These are phyloP conservation scores for Alternaria dauci DNA, from an alignment of 2,329 filamentous ascomycete genomes.

Conservation along the genomic window DNA sequence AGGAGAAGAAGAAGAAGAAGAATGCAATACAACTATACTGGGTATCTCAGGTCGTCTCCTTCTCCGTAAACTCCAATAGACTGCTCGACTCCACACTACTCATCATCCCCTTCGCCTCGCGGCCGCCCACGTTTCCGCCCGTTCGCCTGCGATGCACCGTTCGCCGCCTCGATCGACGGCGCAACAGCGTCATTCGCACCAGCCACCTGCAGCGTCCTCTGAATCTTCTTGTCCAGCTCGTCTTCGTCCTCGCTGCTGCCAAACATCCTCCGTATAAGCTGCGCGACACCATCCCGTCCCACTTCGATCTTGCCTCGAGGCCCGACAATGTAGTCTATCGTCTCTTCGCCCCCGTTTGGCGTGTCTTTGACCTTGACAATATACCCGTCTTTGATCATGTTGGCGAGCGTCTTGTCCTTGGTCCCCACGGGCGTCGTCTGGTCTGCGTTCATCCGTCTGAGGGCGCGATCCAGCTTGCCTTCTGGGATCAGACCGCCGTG, in stretches of 20 bases:
- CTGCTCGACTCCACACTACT: neutral
- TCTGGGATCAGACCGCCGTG: conserved; percentile 77
- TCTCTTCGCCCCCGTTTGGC: conserved; percentile 76
- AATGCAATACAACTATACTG: conserved; percentile 3
- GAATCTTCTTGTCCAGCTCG: conserved; percentile 45
- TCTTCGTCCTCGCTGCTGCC: conserved; percentile 44
- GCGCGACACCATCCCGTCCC: conserved; percentile 76
- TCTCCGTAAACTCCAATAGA: neutral
- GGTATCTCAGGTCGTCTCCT: neutral
- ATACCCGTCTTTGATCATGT: conserved; percentile 84
- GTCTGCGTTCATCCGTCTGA: conserved; percentile 78
- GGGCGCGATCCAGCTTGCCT: conserved; percentile 77
- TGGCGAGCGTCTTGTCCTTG: conserved; percentile 77
- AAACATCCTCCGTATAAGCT: conserved; percentile 63
- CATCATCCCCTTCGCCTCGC: conserved; percentile 24
- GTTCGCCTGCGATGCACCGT: conserved; percentile 14
- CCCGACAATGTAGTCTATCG: conserved; percentile 83
- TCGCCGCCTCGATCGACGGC: conserved; percentile 11
- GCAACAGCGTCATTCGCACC: conserved; percentile 24
- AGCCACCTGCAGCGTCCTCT: conserved; percentile 44
- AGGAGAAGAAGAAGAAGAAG: neutral
- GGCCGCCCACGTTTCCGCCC: conserved; percentile 30
- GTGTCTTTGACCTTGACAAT: conserved; percentile 76
- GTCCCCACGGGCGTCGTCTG: conserved; percentile 75
- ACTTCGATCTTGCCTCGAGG: conserved; percentile 87